phyloP scores from a whole-genome alignment of 345 rosid species.

The Raphanus raphanistrum region DNA sequence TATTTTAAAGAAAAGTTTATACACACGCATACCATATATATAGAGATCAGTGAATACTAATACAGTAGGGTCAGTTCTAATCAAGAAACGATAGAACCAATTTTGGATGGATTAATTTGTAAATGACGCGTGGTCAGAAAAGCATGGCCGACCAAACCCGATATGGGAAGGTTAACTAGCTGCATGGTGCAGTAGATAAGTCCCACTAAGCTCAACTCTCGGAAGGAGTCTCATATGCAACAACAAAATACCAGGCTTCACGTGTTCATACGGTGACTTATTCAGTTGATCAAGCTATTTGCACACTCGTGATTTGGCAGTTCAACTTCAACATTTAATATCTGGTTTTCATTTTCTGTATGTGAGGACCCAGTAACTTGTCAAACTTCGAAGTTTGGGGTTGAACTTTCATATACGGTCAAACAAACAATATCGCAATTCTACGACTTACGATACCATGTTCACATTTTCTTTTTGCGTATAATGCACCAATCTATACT shows the following conservation, averaged over 20 bases:
- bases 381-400: conserved; percentile 15
- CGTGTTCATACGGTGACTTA: conserved; percentile 20
- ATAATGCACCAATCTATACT: not conserved
- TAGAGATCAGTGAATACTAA: not conserved
- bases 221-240: not conserved
- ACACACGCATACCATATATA: too few species aligned
- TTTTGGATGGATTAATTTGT: not conserved
- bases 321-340: not conserved
- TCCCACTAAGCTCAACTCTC: not conserved
- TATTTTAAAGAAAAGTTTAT: not conserved
- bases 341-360: conserved; percentile 5
- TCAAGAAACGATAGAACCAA: not conserved
- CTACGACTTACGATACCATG: not conserved
- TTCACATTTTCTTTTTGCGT: not conserved
- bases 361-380: conserved; percentile 8
- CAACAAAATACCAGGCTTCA: not conserved
- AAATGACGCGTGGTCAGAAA: not conserved
- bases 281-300: not conserved
- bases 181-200: not conserved
- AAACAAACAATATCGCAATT: conserved; percentile 1
- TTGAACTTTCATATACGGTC: conserved; percentile 17
- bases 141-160: not conserved
- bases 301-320: not conserved
- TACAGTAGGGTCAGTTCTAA: not conserved
- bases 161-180: not conserved